Base-by-base conservation (phyloP, 208 protist genomes). In the Leishmania aethiopica region DNA sequence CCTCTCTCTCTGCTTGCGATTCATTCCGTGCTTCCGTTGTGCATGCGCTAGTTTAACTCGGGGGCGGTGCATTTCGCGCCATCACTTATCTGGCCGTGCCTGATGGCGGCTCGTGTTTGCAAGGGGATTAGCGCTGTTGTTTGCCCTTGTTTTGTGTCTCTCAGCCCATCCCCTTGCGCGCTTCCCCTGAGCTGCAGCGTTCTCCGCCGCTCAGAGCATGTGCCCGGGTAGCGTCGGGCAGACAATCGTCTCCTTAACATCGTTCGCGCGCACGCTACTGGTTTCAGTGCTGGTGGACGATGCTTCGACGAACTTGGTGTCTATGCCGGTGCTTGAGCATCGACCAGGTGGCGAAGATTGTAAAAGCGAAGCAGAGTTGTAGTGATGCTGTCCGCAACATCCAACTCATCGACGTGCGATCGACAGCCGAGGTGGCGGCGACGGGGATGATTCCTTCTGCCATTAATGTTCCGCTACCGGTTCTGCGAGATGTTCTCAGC, bases 351-450 rank as follows among this genome's bases (percentile, higher is more conserved):
- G 81, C 84, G 70, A 88, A 84, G 11, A 77, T 96, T n/a, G 93
- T 96, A 45, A 77, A 79, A 59, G 86, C 88, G 7, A 96, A 94
- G 79, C 81, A 89, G 22, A 37, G 70, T 28, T 53, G 80, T 19
- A 80, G 49, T 59, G 62, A 76, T 28, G 69, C 84, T 1, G 87
- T 77, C 37, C 69, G 80, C 53, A 84, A 91, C 71, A 85, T 88
- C 1, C 77, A 91, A 67, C 59, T 96, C 22, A 80, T 96, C 35
- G 93, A 96, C 74, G 93, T 96, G 32, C 84, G 93, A n/a, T 95
- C 93, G 49, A 95, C 91, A 1, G 85, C 83, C 10, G 93, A 96
- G 75, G 93, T 96, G 15, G 89, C 88, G 42, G 62, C 84, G 22
- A 91, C 84, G 22, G 93, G 93, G 51, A 78, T 93, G 51, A 96